Evolutionary conservation across 2,329 filamentous ascomycete species (phyloP), one percentile per base, ranked within the genome.

Genomic region (Kalaharituber pfeilii): DNA sequence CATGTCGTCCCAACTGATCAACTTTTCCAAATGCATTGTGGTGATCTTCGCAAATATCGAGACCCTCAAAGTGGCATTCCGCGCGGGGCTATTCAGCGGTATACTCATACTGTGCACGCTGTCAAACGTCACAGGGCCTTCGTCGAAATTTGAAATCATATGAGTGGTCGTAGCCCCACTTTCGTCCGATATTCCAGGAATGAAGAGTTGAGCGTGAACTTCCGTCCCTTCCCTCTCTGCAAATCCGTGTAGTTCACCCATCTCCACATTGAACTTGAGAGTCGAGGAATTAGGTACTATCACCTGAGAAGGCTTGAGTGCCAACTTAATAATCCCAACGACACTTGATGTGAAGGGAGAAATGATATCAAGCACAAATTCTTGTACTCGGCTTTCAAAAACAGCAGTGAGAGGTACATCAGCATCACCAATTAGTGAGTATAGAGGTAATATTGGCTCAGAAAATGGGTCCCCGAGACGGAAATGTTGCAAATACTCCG

Each of bases 1-100:
- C 81, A 98, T 95, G 64, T 96, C 91, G 66, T 98, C 91, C 91
- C 91, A 98, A 70, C 91, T 98, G 11, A 95, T 77, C 51, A 98
- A 75, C 71, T 94, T 96, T 68, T 98, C 91, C 22, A 98, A 76
- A 69, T 98, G 91, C 81, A 95, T 95, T 0, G 81, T 73, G 1
- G 86, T 91, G 30, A 94, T 86, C 65, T 83, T 83, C 18, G 91
- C 88, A 66, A 94, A 96, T 57, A 98, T 84, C 50, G 87, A 86
- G 7, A 94, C 84, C 53, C 91, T 79, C 53, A 98, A 70, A 24
- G 80, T 82, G 1, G 86, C 80, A 49, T 82, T 81, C 22, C 77
- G 78, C 15, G 62, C 47, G 1, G 86, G 78, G 49, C 82, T 84
- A 44, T 82, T 82, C 30, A 94, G 74, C 3, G 88, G 85, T 52